phyloP scores from a whole-genome alignment of 1,284 basidiomycete genomes.

The Austroboletus novae-zelandiae region DNA sequence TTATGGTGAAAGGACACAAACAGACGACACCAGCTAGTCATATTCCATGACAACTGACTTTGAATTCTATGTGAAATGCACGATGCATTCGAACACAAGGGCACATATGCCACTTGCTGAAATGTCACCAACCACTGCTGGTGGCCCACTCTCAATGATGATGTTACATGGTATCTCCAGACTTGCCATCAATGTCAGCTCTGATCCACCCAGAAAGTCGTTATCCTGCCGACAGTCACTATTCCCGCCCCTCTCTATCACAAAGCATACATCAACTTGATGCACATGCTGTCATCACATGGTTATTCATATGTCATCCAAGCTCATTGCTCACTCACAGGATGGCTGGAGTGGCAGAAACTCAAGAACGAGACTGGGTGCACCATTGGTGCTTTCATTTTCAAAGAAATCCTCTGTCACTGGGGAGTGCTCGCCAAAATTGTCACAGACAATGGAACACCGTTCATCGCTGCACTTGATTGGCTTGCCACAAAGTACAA shows the following conservation, averaged over 20 bases:
- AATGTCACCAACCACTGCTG: neutral
- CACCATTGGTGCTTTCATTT: neutral
- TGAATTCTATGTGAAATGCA: neutral
- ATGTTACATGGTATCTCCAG: conserved; percentile 2
- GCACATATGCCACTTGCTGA: neutral
- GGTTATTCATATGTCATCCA: neutral
- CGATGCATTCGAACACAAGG: neutral
- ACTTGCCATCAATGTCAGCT: conserved; percentile 9
- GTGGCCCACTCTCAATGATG: neutral
- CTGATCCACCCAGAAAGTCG: neutral
- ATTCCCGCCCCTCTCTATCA: conserved; percentile 13
- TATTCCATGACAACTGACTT: neutral
- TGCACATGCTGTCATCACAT: neutral
- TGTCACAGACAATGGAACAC: neutral
- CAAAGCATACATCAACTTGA: neutral
- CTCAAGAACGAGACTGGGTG: conserved; percentile 9
- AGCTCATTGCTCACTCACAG: conserved; percentile 1
- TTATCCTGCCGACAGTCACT: conserved; percentile 8
- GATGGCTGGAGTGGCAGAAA: conserved; percentile 5
- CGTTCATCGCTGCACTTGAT: too few relatives aligned
- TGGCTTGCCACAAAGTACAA: too few relatives aligned
- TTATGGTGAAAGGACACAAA: neutral
- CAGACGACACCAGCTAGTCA: neutral
- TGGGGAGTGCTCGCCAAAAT: conserved; percentile 9
- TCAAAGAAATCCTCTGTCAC: conserved; percentile 1